A percentile compares a stretch with the other conserved stretches of the same genome.
phyloP scores from a whole-genome alignment of 345 rosid species.

The Firmiana major region DNA sequence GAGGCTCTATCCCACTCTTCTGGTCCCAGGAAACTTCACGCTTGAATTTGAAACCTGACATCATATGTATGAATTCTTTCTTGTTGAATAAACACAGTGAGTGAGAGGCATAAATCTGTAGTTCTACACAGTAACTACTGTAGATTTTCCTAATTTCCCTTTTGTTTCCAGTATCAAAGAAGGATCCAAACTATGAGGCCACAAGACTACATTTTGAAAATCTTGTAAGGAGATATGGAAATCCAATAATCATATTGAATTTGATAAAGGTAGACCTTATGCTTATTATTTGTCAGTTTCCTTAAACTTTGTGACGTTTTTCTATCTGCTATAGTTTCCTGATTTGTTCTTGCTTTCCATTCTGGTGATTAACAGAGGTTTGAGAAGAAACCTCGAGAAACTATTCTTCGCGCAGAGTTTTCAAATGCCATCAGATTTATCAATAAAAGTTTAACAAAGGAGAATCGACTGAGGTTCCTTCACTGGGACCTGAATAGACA shows the following conservation, averaged over 20 bases:
- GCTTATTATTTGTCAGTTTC: not conserved
- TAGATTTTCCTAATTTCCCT: conserved; percentile 23
- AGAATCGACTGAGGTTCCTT: conserved; percentile 68
- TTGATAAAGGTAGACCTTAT: conserved; percentile 69
- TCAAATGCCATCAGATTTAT: conserved; percentile 66
- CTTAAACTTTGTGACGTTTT: not conserved
- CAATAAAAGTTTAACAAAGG: conserved; percentile 56
- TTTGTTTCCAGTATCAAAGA: conserved; percentile 62
- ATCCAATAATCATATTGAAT: conserved; percentile 76
- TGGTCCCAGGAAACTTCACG: conserved; percentile 98
- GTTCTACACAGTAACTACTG: not conserved
- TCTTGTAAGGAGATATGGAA: conserved; percentile 86
- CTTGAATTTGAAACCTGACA: conserved; percentile 82
- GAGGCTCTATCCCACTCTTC: conserved; percentile 96
- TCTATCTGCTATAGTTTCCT: conserved; percentile 10
- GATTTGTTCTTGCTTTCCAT: conserved; percentile 18
- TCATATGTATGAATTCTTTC: conserved; percentile 56
- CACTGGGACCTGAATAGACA: conserved; percentile 84
- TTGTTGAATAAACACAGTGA: not conserved
- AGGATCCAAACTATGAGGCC: conserved; percentile 73
- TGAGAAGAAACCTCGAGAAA: conserved; percentile 92
- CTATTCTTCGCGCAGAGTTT: conserved; percentile 78
- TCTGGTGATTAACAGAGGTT: conserved; percentile 45
- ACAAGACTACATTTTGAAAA: conserved; percentile 90
- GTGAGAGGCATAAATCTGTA: conserved; percentile 20